Evolutionary conservation across 495 filamentous ascomycete species (phyloP).

Genomic region (Neurospora cerealis): DNA sequence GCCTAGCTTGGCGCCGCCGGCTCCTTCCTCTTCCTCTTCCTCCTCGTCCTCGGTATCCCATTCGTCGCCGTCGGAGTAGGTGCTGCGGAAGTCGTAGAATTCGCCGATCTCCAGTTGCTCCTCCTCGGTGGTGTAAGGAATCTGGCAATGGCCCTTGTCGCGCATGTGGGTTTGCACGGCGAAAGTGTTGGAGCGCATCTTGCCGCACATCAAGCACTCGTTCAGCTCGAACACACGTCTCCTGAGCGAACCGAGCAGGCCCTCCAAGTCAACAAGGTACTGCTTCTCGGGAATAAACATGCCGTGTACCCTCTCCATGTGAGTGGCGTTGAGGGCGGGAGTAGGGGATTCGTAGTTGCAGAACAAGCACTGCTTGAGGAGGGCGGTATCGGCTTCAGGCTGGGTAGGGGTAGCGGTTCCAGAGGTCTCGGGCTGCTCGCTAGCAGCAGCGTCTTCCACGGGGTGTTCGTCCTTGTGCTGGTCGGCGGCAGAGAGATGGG

Average conservation of each 20-base stretch:
- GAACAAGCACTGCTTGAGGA: conserved; percentile 72
- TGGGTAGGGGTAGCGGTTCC: conserved; percentile 14
- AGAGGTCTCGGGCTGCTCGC: conserved; percentile 18
- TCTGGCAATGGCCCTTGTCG: conserved; percentile 92
- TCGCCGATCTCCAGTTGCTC: conserved; percentile 95
- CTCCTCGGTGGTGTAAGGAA: conserved; percentile 79
- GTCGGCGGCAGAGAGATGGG: conserved; percentile 41
- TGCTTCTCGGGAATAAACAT: conserved; percentile 89
- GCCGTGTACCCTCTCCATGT: conserved; percentile 89
- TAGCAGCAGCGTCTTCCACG: conserved; percentile 23
- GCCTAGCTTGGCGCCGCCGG: conserved; percentile 51
- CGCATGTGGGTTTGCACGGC: conserved; percentile 92
- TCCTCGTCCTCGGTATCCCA: conserved; percentile 62
- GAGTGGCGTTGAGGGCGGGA: conserved; percentile 59
- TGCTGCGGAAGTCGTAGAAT: conserved; percentile 93
- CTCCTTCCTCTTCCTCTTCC: conserved; percentile 42
- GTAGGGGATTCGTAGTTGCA: conserved; percentile 73
- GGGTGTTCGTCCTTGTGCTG: conserved; percentile 31
- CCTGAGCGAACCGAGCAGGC: conserved; percentile 66
- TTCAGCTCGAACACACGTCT: conserved; percentile 69
- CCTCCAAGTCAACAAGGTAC: conserved; percentile 72
- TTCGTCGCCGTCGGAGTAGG: conserved; percentile 63
- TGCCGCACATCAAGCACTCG: conserved; percentile 66
- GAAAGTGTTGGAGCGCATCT: conserved; percentile 57
- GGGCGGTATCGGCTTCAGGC: conserved; percentile 15